Conservation (phyloP, 352 stramenopile genomes). For the Globisporangium nagaii region DNA sequence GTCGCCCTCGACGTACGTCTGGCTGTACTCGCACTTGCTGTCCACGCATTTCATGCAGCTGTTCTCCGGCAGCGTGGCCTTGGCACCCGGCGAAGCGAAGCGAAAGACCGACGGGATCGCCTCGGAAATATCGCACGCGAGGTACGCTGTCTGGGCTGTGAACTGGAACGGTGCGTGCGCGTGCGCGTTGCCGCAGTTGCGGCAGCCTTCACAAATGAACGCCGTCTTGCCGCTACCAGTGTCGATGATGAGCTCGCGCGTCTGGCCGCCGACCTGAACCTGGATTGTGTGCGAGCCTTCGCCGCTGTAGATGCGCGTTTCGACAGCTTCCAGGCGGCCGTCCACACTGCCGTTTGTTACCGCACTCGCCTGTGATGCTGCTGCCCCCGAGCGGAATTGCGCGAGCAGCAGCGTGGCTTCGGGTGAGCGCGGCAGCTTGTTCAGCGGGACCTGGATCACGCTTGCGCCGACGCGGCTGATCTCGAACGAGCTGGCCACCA, state of each 20-base stretch:
- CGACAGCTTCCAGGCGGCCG: neutral
- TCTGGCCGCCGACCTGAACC: slow-evolving; percentile 53
- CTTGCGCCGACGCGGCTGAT: neutral
- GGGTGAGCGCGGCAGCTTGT: neutral
- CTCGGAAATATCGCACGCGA: slow-evolving; percentile 38
- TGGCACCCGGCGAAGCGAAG: too few relatives aligned
- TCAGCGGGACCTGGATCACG: slow-evolving; percentile 9
- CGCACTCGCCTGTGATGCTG: neutral
- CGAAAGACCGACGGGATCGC: neutral
- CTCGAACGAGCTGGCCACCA: neutral
- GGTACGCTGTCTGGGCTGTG: slow-evolving; percentile 38
- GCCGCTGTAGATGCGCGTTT: slow-evolving; percentile 21
- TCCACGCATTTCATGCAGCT: slow-evolving; percentile 26
- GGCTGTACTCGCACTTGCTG: slow-evolving; percentile 85
- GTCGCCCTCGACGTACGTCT: slow-evolving; percentile 93
- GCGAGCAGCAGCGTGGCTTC: slow-evolving; percentile 4
- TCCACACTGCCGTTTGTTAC: too few relatives aligned
- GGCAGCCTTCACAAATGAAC: slow-evolving; percentile 92
- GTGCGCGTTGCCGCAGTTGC: slow-evolving; percentile 83
- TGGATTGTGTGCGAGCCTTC: slow-evolving; percentile 74
- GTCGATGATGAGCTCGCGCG: slow-evolving; percentile 92
- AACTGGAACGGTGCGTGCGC: slow-evolving; percentile 69
- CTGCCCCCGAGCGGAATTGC: neutral
- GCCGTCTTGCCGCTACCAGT: slow-evolving; percentile 94
- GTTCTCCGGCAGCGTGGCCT: slow-evolving; percentile 23